A percentile compares a stretch with the other conserved stretches of the same genome.
phyloP scores from a whole-genome alignment of 805 yeast species.

The Wickerhamiella allomyrinae region DNA sequence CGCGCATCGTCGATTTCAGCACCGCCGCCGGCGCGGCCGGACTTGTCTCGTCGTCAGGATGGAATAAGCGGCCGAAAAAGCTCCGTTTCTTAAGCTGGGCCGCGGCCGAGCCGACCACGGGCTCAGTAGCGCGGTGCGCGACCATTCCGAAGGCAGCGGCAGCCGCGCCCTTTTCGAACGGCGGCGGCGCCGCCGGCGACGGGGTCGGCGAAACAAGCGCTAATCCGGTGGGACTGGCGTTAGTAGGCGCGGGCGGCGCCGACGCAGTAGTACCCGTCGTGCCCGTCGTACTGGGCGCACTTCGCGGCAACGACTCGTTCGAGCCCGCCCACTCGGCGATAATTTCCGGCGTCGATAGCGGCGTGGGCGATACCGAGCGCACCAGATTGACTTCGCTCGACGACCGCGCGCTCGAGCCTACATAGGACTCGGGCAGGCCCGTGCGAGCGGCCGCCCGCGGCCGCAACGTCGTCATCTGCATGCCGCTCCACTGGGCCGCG shows the following conservation, averaged over 20 bases:
- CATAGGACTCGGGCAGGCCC: not conserved
- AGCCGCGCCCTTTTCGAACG: not conserved
- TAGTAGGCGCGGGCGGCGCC: not conserved
- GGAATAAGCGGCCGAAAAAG: not conserved
- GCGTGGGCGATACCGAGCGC: not conserved
- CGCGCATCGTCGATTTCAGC: conserved; percentile 21
- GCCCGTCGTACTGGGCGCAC: not conserved
- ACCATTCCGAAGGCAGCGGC: not conserved
- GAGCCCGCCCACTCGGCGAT: not conserved
- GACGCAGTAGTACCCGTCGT: not conserved
- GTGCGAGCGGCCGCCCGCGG: not conserved
- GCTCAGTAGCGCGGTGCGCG: not conserved
- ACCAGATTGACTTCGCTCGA: not conserved
- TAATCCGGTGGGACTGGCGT: not conserved
- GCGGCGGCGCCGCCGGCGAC: not conserved
- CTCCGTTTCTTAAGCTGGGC: not conserved
- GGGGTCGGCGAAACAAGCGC: not conserved
- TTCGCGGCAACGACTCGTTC: not conserved
- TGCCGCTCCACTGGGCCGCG: conserved; percentile 5
- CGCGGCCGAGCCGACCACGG: not conserved
- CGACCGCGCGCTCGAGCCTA: not conserved
- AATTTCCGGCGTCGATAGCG: not conserved
- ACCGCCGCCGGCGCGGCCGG: conserved; percentile 1
- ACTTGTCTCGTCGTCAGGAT: not conserved
- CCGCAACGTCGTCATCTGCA: not conserved